These are phyloP conservation scores for Yamadazyma paraphyllophila DNA, from an alignment of 805 yeast species.

Conservation along the genomic window DNA sequence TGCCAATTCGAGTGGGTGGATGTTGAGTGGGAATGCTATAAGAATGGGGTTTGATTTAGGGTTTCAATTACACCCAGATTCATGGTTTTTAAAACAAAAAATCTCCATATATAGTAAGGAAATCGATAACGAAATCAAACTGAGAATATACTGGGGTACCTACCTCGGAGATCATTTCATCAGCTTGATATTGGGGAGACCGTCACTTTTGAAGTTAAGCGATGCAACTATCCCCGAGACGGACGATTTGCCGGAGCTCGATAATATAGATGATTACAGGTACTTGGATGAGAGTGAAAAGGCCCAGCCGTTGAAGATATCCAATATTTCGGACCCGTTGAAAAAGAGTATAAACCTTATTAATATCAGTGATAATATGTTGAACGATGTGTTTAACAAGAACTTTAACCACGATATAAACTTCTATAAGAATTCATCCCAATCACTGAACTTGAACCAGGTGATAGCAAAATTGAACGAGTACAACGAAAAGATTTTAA, in stretches of 20 bases:
- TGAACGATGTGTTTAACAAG: conserved; percentile 44
- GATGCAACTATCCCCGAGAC: conserved; percentile 63
- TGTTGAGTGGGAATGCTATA: conserved; percentile 59
- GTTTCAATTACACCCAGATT: conserved; percentile 58
- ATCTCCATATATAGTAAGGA: conserved; percentile 35
- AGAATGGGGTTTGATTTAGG: conserved; percentile 67
- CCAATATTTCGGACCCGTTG: conserved; percentile 44
- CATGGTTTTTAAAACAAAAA: conserved; percentile 49
- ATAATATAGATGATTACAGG: conserved; percentile 60
- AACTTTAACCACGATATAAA: conserved; percentile 29
- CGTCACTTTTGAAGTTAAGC: conserved; percentile 50
- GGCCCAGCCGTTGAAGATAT: conserved; percentile 18
- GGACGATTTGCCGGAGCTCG: conserved; percentile 57
- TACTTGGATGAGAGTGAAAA: conserved; percentile 27
- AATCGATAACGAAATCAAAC: conserved; percentile 54
- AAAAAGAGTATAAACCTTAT: conserved; percentile 42
- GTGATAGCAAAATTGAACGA: conserved; percentile 37
- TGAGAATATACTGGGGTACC: conserved; percentile 66
- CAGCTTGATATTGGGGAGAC: conserved; percentile 57
- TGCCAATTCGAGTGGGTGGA: conserved; percentile 58
- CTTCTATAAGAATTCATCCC: conserved; percentile 17
- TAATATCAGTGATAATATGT: conserved; percentile 44
- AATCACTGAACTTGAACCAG: conserved; percentile 44
- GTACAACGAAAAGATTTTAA: conserved; percentile 48
- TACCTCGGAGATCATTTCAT: conserved; percentile 64